Conservation (phyloP, 73 alveolate genomes). For the Paramecium pentaurelia region DNA sequence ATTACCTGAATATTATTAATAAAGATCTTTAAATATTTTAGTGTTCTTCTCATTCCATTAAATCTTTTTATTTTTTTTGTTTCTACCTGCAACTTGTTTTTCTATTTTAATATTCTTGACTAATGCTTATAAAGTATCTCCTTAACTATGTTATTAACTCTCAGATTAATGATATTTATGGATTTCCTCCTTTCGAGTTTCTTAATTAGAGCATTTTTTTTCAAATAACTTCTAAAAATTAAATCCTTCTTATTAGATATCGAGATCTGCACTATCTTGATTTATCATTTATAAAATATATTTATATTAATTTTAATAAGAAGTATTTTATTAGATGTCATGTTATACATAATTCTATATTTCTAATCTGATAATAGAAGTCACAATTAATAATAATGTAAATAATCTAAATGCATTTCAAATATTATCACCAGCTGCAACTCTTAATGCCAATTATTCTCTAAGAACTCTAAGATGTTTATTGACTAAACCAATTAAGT, state of each 20-base stretch:
- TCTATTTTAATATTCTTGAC: neutral
- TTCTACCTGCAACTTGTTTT: neutral
- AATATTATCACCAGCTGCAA: conserved; percentile 36
- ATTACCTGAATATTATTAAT: neutral
- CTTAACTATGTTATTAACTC: neutral
- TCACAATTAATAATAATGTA: neutral
- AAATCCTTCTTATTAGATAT: neutral
- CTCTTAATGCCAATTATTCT: conserved; percentile 25
- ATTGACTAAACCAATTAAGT: conserved; percentile 34
- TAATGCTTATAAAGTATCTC: neutral
- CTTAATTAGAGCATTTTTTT: neutral
- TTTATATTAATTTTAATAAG: neutral
- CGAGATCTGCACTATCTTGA: neutral
- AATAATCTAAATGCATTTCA: neutral
- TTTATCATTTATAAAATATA: neutral
- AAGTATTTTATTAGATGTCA: neutral
- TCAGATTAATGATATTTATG: neutral
- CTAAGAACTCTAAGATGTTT: conserved; percentile 22
- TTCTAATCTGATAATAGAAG: neutral
- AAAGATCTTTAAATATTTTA: neutral
- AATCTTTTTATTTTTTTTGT: neutral
- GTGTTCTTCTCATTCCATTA: conserved; percentile 1
- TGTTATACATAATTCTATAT: neutral
- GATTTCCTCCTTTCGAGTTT: neutral
- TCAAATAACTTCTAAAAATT: neutral